Base-by-base conservation (phyloP, 2,329 filamentous ascomycete species). In the Aureobasidium lini region DNA sequence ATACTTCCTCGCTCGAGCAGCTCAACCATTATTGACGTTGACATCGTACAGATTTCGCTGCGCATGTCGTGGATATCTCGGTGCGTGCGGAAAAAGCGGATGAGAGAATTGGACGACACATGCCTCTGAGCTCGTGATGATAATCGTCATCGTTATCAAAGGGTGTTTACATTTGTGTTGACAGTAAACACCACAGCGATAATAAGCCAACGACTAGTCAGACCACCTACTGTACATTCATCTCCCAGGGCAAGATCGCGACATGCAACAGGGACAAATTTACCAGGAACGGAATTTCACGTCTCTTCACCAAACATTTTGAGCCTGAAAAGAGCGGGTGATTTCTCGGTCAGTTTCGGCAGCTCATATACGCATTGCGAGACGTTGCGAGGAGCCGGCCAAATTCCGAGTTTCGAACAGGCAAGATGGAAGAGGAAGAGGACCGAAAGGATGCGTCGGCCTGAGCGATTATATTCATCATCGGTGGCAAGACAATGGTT, bases 331-430 rank as follows among this genome's bases (percentile, higher is more conserved):
- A 54, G 28, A 32, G 23, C 28, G 50, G 50, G 50, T 54, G 39
- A 54, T 42, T 54, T 54, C 50, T 54, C 50, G 50, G 50, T 15
- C 6, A 34, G 1, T 34, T 43, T 54, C 50, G 50, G 50, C 50
- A 23, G 37, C 10, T 15, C 4, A 1, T 5, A 18, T 13, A 40
- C 23, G 15, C 28, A 3, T 7, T 31, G 37, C 37, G 28, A 53
- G 49, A 54, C 37, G 10, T 39, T 8, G 48, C 18, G 18, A 32
- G 37, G 10, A 32, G 39, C 39, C 39, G 50, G 15, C 36, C 23
- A 23, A 40, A 13, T 39, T 31, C 10, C 48, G 48, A 52, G 15
- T 13, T 16, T 54, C 28, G n/a, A 32, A 54, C n/a, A 5, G 6
- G 6, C 28, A 5, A 18, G 8, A 53, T 5, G n/a, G 32, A 13